Evolutionary conservation across 148 eudicot species (phyloP).

Genomic region (Nyssa sinensis): DNA sequence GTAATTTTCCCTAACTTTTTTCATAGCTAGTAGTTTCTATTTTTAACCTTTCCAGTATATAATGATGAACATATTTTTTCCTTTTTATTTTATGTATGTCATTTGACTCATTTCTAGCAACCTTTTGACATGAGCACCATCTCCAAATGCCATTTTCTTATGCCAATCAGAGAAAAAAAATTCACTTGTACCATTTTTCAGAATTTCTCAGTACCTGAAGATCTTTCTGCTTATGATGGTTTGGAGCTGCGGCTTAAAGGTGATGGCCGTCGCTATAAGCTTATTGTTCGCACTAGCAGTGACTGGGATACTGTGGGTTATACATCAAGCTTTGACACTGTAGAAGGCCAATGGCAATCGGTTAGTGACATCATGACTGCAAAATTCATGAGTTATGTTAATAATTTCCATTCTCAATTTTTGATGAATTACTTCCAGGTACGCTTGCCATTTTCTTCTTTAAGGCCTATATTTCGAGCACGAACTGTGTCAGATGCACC

Average conservation of each 20-base stretch:
- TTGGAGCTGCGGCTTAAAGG: slow-evolving; percentile 85
- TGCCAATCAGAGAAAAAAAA: background rate
- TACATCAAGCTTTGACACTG: slow-evolving; percentile 79
- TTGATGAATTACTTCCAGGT: slow-evolving; percentile 41
- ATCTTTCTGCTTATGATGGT: slow-evolving; percentile 94
- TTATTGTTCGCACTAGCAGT: slow-evolving; percentile 83
- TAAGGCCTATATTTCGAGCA: slow-evolving; percentile 89
- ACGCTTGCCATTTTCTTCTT: slow-evolving; percentile 65
- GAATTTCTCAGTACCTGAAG: slow-evolving; percentile 84
- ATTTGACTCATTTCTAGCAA: background rate
- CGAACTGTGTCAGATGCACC: slow-evolving; percentile 76
- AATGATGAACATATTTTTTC: background rate
- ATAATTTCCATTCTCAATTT: background rate
- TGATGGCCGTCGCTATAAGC: slow-evolving; percentile 86
- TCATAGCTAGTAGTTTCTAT: background rate
- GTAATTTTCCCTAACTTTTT: no score
- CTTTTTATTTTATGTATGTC: background rate
- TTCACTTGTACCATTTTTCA: slow-evolving; percentile 30
- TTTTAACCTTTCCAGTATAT: background rate
- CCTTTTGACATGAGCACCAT: background rate
- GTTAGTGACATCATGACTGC: slow-evolving; percentile 41
- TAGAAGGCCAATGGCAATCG: slow-evolving; percentile 95
- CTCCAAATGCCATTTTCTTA: background rate
- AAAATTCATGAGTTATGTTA: background rate
- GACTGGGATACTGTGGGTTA: slow-evolving; percentile 99